Evolutionary conservation across 2,329 filamentous ascomycete species (phyloP), one percentile per base, ranked within the genome.

Genomic region (Ophiocordyceps unilateralis): DNA sequence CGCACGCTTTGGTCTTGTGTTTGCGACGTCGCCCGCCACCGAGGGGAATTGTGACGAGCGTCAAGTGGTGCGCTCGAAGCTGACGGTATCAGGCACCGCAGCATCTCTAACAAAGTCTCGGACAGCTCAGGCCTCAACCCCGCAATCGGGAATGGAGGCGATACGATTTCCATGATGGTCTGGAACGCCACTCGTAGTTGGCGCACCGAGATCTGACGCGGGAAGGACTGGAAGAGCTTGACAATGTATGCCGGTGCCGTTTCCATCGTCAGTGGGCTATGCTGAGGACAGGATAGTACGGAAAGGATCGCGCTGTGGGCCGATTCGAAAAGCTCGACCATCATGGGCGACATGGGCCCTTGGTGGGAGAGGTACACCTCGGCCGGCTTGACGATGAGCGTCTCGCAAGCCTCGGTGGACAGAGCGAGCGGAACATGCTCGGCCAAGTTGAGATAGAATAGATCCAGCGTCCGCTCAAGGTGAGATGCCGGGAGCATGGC

Each of bases 171-270:
- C 58, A 93, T 76, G 39, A 94, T 67, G 2, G 85, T 89, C 57
- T 81, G 84, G 67, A 93, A 88, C 11, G 87, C 88, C 10, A 94
- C 69, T 24, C 87, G 76, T 65, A 95, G 94, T 57, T 95, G 88
- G 15, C 87, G 77, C 1, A 83, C 71, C 0, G 84, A 88, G 19
- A 94, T 76, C 45, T 81, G 81, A 1, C 68, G 58, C 0, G 88
- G 87, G 58, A 94, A 94, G 1, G 85, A 79, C 19, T 73, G 68
- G 54, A 93, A 83, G 0, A 94, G 69, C 14, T 80, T 78, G 51
- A 88, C 80, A 48, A 93, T 78, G 60, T 95, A 94, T 54, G 84
- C 84, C 0, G 86, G 84, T 1, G 88, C 70, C 43, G 91, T 74
- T 48, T 74, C 71, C 9, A 78, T 72, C 15, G 84, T 79, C 20